Evolutionary conservation across 2,329 filamentous ascomycete species (phyloP), one percentile per base, ranked within the genome.

Genomic region (Aspergillus melleus): DNA sequence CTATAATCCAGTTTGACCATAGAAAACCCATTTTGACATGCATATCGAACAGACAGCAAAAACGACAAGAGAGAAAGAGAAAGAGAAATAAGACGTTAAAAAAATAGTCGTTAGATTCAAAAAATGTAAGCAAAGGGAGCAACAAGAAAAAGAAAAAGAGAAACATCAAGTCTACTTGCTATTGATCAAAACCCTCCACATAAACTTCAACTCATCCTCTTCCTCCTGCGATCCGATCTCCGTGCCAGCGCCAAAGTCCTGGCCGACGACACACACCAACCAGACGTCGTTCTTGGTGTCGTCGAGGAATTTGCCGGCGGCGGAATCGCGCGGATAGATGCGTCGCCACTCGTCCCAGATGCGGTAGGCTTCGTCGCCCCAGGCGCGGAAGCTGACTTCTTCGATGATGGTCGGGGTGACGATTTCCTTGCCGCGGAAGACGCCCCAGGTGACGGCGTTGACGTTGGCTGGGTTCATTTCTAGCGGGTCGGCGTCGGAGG

Each of bases 361-460:
- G 32, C 89, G 90, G 79, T 95, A 99, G 1, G 95, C 94, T 81
- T 99, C 95, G 72, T 98, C 95, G 59, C 88, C 86, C 95, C 95
- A 99, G 8, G 93, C 92, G 63, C 88, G 84, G 83, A 98, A 98
- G 73, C 90, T 95, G 54, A 96, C 91, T 67, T 93, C 91, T 74
- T 98, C 94, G 70, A 98, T 96, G 71, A 98, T 98, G 1, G 94
- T 98, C 3, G 94, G 94, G 22, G 93, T 96, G 59, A 96, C 86
- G 72, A 98, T 98, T 76, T 98, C 94, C 78, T 97, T 97, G 47
- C 92, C 92, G 0, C 91, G 90, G 77, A 98, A 98, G 0, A 92
- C 91, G 54, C 94, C 94, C 94, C 94, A 98, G 0, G 95, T 99
- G 2, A 99, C 95, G 0, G 94, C 92, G 71, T 98, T 97, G 30